These are phyloP conservation scores for Termitomyces sp. DNA, from an alignment of 768 basidiomycete genomes.

Conservation along the genomic window DNA sequence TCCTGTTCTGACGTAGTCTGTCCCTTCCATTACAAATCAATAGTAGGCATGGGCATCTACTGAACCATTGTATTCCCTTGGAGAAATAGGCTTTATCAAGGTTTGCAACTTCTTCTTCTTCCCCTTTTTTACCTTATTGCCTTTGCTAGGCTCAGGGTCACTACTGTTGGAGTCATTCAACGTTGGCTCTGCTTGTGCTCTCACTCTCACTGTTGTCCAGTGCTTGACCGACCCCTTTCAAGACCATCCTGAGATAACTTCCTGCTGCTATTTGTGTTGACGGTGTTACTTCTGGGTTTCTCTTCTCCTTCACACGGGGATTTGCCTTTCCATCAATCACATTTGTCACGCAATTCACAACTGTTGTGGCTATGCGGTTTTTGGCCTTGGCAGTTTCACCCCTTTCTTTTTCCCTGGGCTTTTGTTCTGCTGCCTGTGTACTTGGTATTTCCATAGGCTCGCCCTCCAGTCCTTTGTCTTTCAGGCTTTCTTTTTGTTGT, in stretches of 20 bases:
- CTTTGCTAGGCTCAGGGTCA: not conserved
- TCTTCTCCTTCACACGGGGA: too few relatives aligned
- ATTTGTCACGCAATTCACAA: too few relatives aligned
- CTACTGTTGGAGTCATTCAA: too few relatives aligned
- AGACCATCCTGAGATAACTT: not conserved
- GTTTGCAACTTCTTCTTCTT: not conserved
- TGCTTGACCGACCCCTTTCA: not conserved
- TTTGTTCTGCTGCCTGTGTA: too few relatives aligned
- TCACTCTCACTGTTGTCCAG: not conserved
- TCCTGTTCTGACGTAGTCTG: slow-evolving; percentile 20
- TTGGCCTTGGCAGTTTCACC: too few relatives aligned
- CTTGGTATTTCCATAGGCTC: too few relatives aligned
- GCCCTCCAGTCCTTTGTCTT: too few relatives aligned
- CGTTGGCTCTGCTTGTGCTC: accelerated
- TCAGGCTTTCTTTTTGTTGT: too few relatives aligned
- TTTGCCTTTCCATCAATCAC: too few relatives aligned
- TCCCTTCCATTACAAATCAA: slow-evolving; percentile 21
- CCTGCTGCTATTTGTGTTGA: not conserved
- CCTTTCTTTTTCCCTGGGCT: too few relatives aligned
- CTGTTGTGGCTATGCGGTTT: too few relatives aligned
- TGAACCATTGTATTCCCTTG: slow-evolving; percentile 22
- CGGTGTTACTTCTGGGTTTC: not conserved
- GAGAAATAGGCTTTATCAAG: slow-evolving; percentile 7
- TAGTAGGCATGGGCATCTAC: slow-evolving; percentile 19
- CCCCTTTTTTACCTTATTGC: not conserved